Percentiles rank a stretch among this genome's conserved stretches.
phyloP scores from a whole-genome alignment of 2,329 filamentous ascomycete species.

The Sclerotinia minor region DNA sequence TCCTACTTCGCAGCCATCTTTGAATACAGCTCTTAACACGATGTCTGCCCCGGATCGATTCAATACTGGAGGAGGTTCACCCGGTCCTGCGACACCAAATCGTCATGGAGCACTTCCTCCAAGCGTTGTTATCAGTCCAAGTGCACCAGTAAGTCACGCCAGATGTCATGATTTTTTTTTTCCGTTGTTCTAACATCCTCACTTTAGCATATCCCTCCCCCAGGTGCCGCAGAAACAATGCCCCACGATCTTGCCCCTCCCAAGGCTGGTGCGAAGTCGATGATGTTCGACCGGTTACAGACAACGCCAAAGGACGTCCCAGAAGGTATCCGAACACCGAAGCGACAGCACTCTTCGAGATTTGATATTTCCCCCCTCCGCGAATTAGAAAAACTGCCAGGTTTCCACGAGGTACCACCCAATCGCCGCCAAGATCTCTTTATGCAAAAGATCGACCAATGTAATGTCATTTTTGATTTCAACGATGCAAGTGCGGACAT shows the following conservation, averaged over 20 bases:
- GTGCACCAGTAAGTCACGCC: constrained; percentile 72
- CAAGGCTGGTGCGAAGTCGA: constrained; percentile 85
- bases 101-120: constrained; percentile 69
- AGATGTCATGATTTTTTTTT: background rate
- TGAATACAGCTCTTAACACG: constrained; percentile 36
- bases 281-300: constrained; percentile 85
- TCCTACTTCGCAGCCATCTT: constrained; percentile 38
- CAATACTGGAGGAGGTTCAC: constrained; percentile 43
- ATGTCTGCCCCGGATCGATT: constrained; percentile 47
- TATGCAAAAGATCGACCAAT: constrained; percentile 99
- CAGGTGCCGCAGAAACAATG: constrained; percentile 95
- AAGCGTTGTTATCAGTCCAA: constrained; percentile 92
- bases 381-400: constrained; percentile 94
- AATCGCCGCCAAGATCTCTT: constrained; percentile 95
- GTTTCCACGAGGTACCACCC: constrained; percentile 95
- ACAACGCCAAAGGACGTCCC: constrained; percentile 95
- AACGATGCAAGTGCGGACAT: constrained; percentile 97
- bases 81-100: constrained; percentile 58
- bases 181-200: constrained; percentile 18
- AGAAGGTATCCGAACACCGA: constrained; percentile 91
- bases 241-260: constrained; percentile 93
- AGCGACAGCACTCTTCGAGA: constrained; percentile 93
- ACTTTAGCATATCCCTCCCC: constrained; percentile 80
- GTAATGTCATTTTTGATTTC: constrained; percentile 99
- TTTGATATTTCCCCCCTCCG: constrained; percentile 98